Evolutionary conservation across 768 basidiomycete genomes (phyloP).

Genomic region (Phlegmacium glaucopus): DNA sequence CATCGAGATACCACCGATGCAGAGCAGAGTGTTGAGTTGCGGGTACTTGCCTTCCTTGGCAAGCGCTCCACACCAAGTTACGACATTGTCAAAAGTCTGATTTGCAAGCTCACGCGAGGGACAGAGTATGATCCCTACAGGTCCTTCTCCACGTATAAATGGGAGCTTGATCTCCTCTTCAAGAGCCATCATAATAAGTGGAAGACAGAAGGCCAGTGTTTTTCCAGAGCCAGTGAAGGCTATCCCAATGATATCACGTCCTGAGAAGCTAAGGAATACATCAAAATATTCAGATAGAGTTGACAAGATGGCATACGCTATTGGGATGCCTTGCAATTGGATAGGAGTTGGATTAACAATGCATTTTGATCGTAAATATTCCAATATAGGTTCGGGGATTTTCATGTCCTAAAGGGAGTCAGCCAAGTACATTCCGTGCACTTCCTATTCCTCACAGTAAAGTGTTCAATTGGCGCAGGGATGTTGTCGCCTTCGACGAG

Average conservation of each 20-base stretch:
- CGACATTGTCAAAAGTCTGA: conserved; percentile 94
- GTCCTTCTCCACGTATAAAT: conserved; percentile 91
- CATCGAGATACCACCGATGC: conserved; percentile 99
- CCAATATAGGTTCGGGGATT: conserved; percentile 82
- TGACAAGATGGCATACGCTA: conserved; percentile 61
- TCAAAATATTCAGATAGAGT: conserved; percentile 10
- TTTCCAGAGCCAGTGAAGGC: conserved; percentile 99
- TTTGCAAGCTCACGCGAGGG: conserved; percentile 95
- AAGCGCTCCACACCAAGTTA: conserved; percentile 81
- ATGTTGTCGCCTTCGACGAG: conserved; percentile 92
- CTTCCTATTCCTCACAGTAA: conserved; percentile 47
- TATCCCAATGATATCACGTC: conserved; percentile 97
- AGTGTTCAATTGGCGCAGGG: conserved; percentile 90
- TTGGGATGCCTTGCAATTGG: conserved; percentile 94
- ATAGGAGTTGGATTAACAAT: conserved; percentile 92
- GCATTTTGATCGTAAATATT: conserved; percentile 79
- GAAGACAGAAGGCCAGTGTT: conserved; percentile 97
- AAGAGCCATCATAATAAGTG: conserved; percentile 92
- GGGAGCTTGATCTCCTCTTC: conserved; percentile 92
- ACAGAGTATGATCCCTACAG: conserved; percentile 94
- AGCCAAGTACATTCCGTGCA: too few species aligned
- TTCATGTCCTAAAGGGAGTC: conserved; percentile 81
- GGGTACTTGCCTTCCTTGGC: conserved; percentile 82
- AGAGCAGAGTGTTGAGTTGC: conserved; percentile 80
- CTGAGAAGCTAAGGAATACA: conserved; percentile 66